Evolutionary conservation across 2,329 filamentous ascomycete species (phyloP).

Genomic region (Colletotrichum higginsianum): DNA sequence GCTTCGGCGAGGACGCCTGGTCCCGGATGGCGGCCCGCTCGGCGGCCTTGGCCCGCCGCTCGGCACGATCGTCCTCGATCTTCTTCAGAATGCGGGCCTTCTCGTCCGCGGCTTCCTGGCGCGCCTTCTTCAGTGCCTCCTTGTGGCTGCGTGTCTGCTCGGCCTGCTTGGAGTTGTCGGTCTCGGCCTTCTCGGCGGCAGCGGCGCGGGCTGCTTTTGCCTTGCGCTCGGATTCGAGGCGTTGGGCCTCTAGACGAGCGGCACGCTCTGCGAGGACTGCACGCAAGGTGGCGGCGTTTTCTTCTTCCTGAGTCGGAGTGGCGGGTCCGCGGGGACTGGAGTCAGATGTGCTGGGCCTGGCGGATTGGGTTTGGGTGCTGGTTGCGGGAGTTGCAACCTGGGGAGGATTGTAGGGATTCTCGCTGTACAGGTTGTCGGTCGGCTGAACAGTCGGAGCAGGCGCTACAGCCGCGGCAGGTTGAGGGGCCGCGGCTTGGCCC

Average conservation of each 20-base stretch:
- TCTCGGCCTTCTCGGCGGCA: slow-evolving; percentile 61
- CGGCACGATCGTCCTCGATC: slow-evolving; percentile 83
- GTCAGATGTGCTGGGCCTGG: slow-evolving; percentile 41
- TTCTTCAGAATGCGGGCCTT: slow-evolving; percentile 79
- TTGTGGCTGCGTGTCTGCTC: slow-evolving; percentile 62
- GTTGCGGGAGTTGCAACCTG: neutral
- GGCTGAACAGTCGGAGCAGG: slow-evolving; percentile 1
- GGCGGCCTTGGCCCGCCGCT: slow-evolving; percentile 71
- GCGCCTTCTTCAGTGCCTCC: slow-evolving; percentile 72
- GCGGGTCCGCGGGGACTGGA: slow-evolving; percentile 48
- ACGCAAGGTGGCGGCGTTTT: slow-evolving; percentile 46
- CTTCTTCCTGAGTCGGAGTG: slow-evolving; percentile 44
- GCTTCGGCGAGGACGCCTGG: slow-evolving; percentile 47
- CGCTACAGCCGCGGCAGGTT: slow-evolving; percentile 12
- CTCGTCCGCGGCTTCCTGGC: slow-evolving; percentile 77
- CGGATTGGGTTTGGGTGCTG: slow-evolving; percentile 24
- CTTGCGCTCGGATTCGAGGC: slow-evolving; percentile 61
- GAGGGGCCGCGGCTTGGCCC: slow-evolving; percentile 5
- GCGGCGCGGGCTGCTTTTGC: slow-evolving; percentile 66
- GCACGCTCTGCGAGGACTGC: slow-evolving; percentile 66
- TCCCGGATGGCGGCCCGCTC: slow-evolving; percentile 61
- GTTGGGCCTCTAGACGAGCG: slow-evolving; percentile 59
- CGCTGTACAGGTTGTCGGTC: slow-evolving; percentile 20
- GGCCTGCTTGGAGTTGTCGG: slow-evolving; percentile 48
- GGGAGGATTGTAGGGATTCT: slow-evolving; percentile 12